Percentiles rank a stretch among this genome's conserved stretches.
Conservation (phyloP, 2,329 filamentous ascomycete species). For the Xylariales sp. region DNA sequence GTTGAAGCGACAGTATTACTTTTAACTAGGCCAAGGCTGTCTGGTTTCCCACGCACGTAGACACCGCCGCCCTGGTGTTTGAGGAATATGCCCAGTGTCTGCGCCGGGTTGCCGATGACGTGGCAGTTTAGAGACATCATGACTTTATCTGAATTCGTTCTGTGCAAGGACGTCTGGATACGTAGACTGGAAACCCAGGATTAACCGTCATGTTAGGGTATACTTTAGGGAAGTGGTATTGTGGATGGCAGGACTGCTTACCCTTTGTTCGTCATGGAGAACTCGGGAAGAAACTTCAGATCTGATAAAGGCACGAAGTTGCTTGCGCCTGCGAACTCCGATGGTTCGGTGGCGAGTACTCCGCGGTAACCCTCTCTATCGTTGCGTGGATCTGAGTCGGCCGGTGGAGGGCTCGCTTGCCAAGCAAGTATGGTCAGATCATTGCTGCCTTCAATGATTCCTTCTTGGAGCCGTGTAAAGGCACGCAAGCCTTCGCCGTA, state of each 20-base stretch:
- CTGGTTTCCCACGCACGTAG: not conserved
- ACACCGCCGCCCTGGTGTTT: not conserved
- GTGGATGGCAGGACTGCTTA: too few species aligned
- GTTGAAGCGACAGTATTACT: not conserved
- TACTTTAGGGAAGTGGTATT: too few species aligned
- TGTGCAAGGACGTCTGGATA: not conserved
- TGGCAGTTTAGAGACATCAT: not conserved
- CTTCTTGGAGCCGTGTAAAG: constrained; percentile 1
- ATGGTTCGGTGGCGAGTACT: not conserved
- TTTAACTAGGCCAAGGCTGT: not conserved
- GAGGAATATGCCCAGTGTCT: not conserved
- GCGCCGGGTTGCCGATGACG: not conserved
- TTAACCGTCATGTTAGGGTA: too few species aligned
- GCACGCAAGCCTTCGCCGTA: not conserved
- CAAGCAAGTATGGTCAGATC: not conserved
- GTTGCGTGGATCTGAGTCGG: too few species aligned
- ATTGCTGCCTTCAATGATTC: not conserved
- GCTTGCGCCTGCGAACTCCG: not conserved
- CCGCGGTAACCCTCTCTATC: too few species aligned
- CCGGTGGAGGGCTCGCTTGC: too few species aligned
- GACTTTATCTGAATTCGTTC: not conserved
- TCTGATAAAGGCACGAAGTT: not conserved
- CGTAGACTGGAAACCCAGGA: not conserved
- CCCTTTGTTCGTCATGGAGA: not conserved
- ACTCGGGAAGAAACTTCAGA: not conserved